Base-by-base conservation (phyloP, 2,329 filamentous ascomycete genomes). In the Geosmithia flava region DNA sequence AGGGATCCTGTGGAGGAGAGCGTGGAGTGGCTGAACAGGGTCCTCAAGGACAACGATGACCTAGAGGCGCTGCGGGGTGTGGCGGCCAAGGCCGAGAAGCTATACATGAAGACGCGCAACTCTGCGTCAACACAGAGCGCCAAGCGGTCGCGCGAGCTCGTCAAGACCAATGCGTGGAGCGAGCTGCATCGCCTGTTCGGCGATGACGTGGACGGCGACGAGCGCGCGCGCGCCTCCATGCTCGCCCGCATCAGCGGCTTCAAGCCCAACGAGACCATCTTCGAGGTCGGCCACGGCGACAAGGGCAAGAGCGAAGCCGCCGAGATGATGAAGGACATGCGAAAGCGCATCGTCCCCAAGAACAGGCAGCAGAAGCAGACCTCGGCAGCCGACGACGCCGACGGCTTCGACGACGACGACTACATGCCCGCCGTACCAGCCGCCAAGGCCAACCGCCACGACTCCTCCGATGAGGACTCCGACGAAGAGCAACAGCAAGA, bases 231-330 rank as follows among this genome's bases (percentile, higher is more conserved):
- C 30, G 81, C 89, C 45, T 81, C 85, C 46, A 95, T 98, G 87
- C 71, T 98, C 29, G 87, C 88, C 30, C 80, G 83, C 50, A 87
- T 98, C 49, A 90, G 87, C 57, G 84, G 85, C 2, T 98, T 93
- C 68, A 80, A 87, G 56, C 93, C 94, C 0, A 75, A 83, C 42
- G 93, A 98, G 65, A 97, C 91, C 0, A 87, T 98, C n/a, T 98
- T 98, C 56, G 93, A 98, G 64, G 83, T 96, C 53, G 85, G 86
- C 7, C 80, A 83, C 55, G 78, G 82, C 51, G 84, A 81, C 40
- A 83, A 85, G 54, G 83, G 81, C 37, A 83, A 85, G 54, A 73
- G 71, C 2, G 81, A 84, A 59, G 83, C 85, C 7, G 84, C 83
- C 2, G 83, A 88, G 52, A 71, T 91, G 30, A 87, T 93, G 79